These are phyloP conservation scores for Beverwykella pulmonaria DNA, from an alignment of 495 filamentous ascomycete species.

Conservation along the genomic window DNA sequence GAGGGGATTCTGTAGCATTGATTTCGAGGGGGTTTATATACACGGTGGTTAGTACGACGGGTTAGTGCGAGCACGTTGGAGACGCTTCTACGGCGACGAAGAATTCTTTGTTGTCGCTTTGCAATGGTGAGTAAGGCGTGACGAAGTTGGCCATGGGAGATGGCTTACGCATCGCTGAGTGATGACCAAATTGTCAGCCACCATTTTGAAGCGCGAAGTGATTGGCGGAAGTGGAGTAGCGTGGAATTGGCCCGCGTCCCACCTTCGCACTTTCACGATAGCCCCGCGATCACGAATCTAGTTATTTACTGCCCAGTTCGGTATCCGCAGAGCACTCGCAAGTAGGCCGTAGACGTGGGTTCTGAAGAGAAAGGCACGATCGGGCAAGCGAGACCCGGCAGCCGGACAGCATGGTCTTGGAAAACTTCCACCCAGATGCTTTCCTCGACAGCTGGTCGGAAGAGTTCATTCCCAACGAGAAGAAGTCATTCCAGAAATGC, in stretches of 20 bases:
- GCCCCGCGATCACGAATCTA: constrained; percentile 24
- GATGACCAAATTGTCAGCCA: background rate
- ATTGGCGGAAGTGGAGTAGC: constrained; percentile 5
- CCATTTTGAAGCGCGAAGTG: constrained; percentile 4
- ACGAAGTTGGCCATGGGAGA: background rate
- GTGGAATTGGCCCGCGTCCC: constrained; percentile 1
- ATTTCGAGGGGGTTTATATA: constrained; percentile 22
- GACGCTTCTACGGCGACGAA: constrained; percentile 11
- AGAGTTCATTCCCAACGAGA: constrained; percentile 36
- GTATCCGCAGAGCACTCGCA: background rate
- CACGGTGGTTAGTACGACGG: background rate
- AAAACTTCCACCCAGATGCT: constrained; percentile 45
- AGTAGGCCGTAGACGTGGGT: no score
- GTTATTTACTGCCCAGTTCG: background rate
- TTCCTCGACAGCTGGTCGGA: constrained; percentile 46
- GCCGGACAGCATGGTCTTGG: background rate
- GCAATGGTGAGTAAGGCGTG: constrained; percentile 26
- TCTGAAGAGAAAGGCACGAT: background rate
- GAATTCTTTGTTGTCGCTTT: constrained; percentile 17
- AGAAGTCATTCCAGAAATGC: constrained; percentile 53
- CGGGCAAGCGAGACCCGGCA: background rate
- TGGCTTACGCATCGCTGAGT: constrained; percentile 3
- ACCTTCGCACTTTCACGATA: constrained; percentile 29
- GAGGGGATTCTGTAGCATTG: background rate
- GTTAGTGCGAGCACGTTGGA: constrained; percentile 19